These are phyloP conservation scores for Hymenoscyphus infarciens DNA, from an alignment of 2,329 filamentous ascomycete genomes.

Conservation along the genomic window DNA sequence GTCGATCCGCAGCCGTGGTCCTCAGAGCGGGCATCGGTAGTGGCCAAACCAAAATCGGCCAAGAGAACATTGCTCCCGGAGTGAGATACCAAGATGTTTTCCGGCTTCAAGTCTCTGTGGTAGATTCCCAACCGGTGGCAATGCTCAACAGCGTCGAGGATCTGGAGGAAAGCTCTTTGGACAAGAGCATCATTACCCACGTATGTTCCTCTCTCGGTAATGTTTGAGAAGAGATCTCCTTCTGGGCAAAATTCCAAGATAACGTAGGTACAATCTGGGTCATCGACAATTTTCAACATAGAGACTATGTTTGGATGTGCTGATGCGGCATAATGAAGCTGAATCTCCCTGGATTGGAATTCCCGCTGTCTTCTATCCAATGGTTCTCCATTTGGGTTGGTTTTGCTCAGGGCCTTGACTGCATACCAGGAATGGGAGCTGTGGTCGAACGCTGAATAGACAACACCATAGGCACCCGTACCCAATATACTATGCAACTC, in stretches of 20 bases:
- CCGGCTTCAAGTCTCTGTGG: slow-evolving; percentile 95
- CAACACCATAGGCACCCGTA: slow-evolving; percentile 92
- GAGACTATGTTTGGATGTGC: slow-evolving; percentile 91
- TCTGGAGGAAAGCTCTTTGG: slow-evolving; percentile 86
- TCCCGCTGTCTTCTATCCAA: slow-evolving; percentile 81
- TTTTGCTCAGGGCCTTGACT: slow-evolving; percentile 94
- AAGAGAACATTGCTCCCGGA: slow-evolving; percentile 87
- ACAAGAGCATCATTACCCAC: slow-evolving; percentile 87
- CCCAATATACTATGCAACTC: slow-evolving; percentile 83
- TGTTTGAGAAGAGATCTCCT: slow-evolving; percentile 94
- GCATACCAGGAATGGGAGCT: slow-evolving; percentile 69
- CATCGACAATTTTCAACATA: slow-evolving; percentile 89
- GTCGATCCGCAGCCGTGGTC: slow-evolving; percentile 98
- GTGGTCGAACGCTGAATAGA: slow-evolving; percentile 87
- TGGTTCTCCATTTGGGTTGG: slow-evolving; percentile 64
- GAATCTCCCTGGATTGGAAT: slow-evolving; percentile 92
- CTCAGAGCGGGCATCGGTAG: slow-evolving; percentile 74
- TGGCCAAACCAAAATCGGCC: slow-evolving; percentile 95
- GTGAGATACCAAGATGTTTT: slow-evolving; percentile 93
- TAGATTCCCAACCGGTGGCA: slow-evolving; percentile 94
- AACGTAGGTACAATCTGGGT: slow-evolving; percentile 88
- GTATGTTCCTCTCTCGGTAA: slow-evolving; percentile 91
- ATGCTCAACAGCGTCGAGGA: slow-evolving; percentile 92
- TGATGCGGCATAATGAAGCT: slow-evolving; percentile 84
- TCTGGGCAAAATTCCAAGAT: slow-evolving; percentile 96